These are phyloP conservation scores for Heterobasidion irregulare DNA, from an alignment of 1,284 basidiomycete genomes.

Conservation along the genomic window DNA sequence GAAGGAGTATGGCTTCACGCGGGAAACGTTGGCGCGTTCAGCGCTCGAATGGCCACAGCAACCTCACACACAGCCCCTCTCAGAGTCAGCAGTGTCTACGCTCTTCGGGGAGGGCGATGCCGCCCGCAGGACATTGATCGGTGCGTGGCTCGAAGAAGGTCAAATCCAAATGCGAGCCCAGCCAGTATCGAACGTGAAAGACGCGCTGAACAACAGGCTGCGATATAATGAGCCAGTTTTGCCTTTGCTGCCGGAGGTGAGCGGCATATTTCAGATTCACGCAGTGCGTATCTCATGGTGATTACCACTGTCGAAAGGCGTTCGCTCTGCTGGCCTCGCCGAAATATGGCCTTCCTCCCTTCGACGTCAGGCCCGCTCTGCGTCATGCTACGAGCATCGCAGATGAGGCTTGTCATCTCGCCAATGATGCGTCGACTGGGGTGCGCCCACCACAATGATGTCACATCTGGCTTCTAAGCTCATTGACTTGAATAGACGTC, in stretches of 20 bases:
- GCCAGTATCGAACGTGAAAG: slow-evolving; percentile 27
- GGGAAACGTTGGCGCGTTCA: slow-evolving; percentile 57
- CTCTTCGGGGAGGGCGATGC: slow-evolving; percentile 66
- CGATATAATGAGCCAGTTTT: slow-evolving; percentile 58
- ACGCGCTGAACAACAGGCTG: slow-evolving; percentile 45
- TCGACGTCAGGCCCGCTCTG: slow-evolving; percentile 53
- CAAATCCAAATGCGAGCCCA: slow-evolving; percentile 37
- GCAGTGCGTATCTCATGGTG: neutral
- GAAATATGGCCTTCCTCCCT: slow-evolving; percentile 30
- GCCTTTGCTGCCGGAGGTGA: slow-evolving; percentile 54
- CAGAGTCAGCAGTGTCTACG: slow-evolving; percentile 60
- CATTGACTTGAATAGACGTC: slow-evolving; percentile 32
- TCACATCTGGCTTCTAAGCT: slow-evolving; percentile 1
- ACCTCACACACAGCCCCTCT: slow-evolving; percentile 49
- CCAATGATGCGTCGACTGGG: slow-evolving; percentile 46
- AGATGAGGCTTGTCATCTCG: slow-evolving; percentile 57
- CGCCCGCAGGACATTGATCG: slow-evolving; percentile 54
- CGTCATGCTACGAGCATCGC: slow-evolving; percentile 53
- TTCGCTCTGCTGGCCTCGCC: slow-evolving; percentile 56
- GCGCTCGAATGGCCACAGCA: slow-evolving; percentile 42
- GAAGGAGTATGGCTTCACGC: slow-evolving; percentile 60
- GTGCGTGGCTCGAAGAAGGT: slow-evolving; percentile 65
- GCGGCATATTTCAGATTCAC: slow-evolving; percentile 7
- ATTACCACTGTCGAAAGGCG: slow-evolving; percentile 30
- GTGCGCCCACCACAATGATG: slow-evolving; percentile 11